A percentile compares a stretch with the other conserved stretches of the same genome.
Evolutionary conservation across 2,329 filamentous ascomycete genomes (phyloP).

Genomic region (Fusarium bactridioides): DNA sequence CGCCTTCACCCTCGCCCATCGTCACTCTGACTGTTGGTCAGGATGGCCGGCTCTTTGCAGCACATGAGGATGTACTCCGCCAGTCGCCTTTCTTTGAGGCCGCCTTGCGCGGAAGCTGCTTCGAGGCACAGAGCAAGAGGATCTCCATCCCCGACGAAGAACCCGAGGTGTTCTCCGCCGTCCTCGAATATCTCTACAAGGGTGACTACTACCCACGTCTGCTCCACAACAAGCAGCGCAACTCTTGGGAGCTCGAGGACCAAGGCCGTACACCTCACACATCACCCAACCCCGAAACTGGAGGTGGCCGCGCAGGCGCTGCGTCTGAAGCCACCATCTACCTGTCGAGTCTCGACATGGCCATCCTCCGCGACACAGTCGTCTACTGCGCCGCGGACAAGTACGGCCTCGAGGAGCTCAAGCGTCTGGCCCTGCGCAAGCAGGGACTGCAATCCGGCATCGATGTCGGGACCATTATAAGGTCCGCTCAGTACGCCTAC

Average conservation of each 20-base stretch:
- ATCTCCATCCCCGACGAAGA: conserved; percentile 79
- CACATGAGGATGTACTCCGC: conserved; percentile 90
- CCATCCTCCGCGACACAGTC: conserved; percentile 89
- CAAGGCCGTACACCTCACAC: conserved; percentile 51
- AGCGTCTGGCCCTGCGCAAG: conserved; percentile 90
- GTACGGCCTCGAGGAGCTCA: conserved; percentile 91
- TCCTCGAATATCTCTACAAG: conserved; percentile 98
- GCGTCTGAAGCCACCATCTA: conserved; percentile 68
- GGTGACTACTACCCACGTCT: conserved; percentile 93
- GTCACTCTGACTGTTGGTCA: conserved; percentile 84
- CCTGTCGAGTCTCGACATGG: conserved; percentile 75
- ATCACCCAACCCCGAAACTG: conserved; percentile 61
- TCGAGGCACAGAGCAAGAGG: conserved; percentile 79
- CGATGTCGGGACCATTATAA: conserved; percentile 89
- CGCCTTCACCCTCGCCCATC: conserved; percentile 70
- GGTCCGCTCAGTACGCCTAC: conserved; percentile 94
- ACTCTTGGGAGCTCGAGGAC: conserved; percentile 91
- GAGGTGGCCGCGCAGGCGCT: conserved; percentile 55
- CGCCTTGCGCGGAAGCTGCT: conserved; percentile 75
- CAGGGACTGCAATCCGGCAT: conserved; percentile 93
- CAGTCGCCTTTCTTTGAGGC: conserved; percentile 85
- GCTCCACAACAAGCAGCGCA: conserved; percentile 83
- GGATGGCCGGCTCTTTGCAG: conserved; percentile 90
- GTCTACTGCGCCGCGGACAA: conserved; percentile 93
- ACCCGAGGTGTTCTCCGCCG: conserved; percentile 89